Conservation (phyloP, 345 rosid species). For the Pistacia integerrima region DNA sequence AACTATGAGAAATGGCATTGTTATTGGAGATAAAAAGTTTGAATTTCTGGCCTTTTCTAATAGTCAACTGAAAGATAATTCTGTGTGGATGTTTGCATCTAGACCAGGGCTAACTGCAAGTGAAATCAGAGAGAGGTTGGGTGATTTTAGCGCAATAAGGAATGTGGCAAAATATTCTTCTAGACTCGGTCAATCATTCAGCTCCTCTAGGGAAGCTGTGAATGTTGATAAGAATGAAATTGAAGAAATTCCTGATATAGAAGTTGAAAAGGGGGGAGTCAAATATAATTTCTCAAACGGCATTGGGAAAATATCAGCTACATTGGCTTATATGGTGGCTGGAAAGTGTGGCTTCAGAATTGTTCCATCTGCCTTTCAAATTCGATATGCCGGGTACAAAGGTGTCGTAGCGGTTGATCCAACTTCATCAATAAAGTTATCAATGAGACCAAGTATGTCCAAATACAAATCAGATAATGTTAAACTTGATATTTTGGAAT, state of each 20-base stretch:
- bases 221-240: constrained; percentile 35
- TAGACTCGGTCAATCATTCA: constrained; percentile 53
- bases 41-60: constrained; percentile 68
- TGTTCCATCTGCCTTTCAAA: constrained; percentile 46
- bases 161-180: constrained; percentile 63
- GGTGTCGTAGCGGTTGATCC: constrained; percentile 81
- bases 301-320: constrained; percentile 64
- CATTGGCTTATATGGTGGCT: constrained; percentile 52
- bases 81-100: constrained; percentile 73
- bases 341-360: constrained; percentile 32
- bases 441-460: constrained; percentile 40
- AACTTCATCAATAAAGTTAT: constrained; percentile 42
- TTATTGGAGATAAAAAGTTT: constrained; percentile 36
- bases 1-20: constrained; percentile 47
- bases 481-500: constrained; percentile 49
- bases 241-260: constrained; percentile 52
- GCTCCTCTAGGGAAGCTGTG: constrained; percentile 56
- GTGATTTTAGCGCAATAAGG: constrained; percentile 38
- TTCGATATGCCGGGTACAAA: constrained; percentile 54
- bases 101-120: constrained; percentile 39
- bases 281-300: constrained; percentile 48
- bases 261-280: constrained; percentile 17
- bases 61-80: constrained; percentile 53
- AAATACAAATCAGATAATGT: constrained; percentile 36
- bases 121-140: constrained; percentile 47